These are phyloP conservation scores for Aspergillus leporis DNA, from an alignment of 495 filamentous ascomycete genomes.

Conservation along the genomic window DNA sequence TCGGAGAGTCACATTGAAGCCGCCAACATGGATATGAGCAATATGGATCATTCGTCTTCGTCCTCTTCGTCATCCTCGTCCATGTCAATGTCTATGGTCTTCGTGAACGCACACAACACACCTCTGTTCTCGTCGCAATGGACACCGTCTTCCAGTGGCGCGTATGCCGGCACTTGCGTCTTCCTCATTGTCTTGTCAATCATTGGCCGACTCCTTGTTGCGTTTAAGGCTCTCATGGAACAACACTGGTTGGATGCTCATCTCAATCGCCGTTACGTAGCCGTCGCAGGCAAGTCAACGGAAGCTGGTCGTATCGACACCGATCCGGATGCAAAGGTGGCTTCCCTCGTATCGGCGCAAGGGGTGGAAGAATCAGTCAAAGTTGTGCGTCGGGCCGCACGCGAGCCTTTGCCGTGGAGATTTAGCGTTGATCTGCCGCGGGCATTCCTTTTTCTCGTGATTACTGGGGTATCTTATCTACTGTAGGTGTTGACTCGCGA, in stretches of 20 bases:
- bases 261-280: constrained; percentile 71
- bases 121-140: constrained; percentile 73
- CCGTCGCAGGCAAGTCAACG: constrained; percentile 63
- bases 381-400: constrained; percentile 58
- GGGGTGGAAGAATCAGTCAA: constrained; percentile 74
- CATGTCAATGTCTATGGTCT: constrained; percentile 48
- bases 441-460: constrained; percentile 64
- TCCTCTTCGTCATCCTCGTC: constrained; percentile 20
- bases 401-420: constrained; percentile 63
- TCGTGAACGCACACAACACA: constrained; percentile 64
- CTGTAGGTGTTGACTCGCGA: constrained; percentile 63
- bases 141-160: constrained; percentile 65
- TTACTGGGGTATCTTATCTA: constrained; percentile 79
- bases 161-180: constrained; percentile 84
- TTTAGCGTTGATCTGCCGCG: constrained; percentile 76
- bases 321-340: constrained; percentile 59
- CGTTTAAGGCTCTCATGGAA: constrained; percentile 60
- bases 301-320: constrained; percentile 54
- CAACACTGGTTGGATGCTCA: constrained; percentile 61
- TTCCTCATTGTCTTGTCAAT: constrained; percentile 76
- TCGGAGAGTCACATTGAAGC: neutral
- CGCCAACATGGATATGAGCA: constrained; percentile 17
- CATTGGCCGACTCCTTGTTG: constrained; percentile 66
- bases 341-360: constrained; percentile 59
- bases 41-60: constrained; percentile 17